Base-by-base conservation (phyloP, 495 filamentous ascomycete species). In the Talaromyces thailandensis region DNA sequence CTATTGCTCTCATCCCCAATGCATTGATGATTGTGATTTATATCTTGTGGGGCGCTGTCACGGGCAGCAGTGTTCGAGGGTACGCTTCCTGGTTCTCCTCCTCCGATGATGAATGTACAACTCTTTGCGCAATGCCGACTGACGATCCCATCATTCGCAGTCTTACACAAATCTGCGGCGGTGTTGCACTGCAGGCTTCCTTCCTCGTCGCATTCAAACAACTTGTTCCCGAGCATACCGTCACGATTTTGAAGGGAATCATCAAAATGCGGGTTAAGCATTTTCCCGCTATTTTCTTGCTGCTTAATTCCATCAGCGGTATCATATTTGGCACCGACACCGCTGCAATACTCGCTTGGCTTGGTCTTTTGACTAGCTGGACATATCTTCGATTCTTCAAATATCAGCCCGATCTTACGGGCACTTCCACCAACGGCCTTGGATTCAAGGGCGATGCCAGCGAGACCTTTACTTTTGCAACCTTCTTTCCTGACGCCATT, bases 201-300 rank as follows among this genome's bases (percentile, higher is more conserved):
- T 98, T 97, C 78, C 87, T 98, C 62, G 92, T 98, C 68, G 91
- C 94, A 60, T 97, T 98, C 77, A 97, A 96, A 75, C 95, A 98
- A 73, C 90, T 98, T 35, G 91, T 98, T 23, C 94, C 94, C 28
- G 92, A 96, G 70, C 94, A 98, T 75, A 98, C 94, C n/a, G 93
- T 98, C 43, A 90, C 92, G 0, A 82, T 98, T 64, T 90, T 96
- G 76, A 86, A 88, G 64, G 90, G 91, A 60, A 75, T 96, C 55
- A 70, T 98, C 57, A 95, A 93, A 60, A 84, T 97, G 68, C 92
- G 94, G 59, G 92, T 98, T 12, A 91, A 91, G 66, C 91, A 94
- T 67, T 96, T 98, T 71, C 94, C 94, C 8, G 88, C 94, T 21
- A 78, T 97, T 50, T 97, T 96, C 71, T 83, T 96, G 63, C 73